Conservation (phyloP, 139 green algal species). For the Monoraphidium neglectum region DNA sequence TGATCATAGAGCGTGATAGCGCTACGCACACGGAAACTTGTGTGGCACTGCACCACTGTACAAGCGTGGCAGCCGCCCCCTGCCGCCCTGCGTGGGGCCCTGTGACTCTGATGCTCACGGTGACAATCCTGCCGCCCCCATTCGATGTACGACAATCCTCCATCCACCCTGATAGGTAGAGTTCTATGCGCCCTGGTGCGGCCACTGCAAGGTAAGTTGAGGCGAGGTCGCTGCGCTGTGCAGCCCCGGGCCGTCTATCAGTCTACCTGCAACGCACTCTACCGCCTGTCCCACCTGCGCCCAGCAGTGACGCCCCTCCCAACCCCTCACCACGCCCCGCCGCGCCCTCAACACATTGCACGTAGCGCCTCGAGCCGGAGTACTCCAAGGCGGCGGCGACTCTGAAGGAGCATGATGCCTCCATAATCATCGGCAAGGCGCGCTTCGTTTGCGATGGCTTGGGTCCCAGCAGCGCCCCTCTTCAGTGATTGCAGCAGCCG, state of each 20-base stretch:
- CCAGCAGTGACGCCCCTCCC: no score
- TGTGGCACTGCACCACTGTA: background rate
- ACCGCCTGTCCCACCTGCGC: background rate
- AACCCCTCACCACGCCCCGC: no score
- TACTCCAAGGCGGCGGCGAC: slow-evolving; percentile 73
- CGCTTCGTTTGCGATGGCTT: background rate
- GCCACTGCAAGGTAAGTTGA: slow-evolving; percentile 79
- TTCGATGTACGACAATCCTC: background rate
- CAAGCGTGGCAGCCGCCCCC: background rate
- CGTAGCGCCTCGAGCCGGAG: slow-evolving; percentile 71
- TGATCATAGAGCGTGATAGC: background rate
- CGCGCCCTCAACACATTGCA: slow-evolving; percentile 19
- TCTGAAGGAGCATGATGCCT: slow-evolving; percentile 57
- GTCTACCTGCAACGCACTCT: background rate
- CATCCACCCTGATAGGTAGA: slow-evolving; percentile 48
- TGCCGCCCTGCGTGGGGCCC: background rate
- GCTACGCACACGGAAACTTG: background rate
- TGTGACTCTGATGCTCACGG: no score
- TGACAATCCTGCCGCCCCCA: no score
- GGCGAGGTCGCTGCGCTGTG: background rate
- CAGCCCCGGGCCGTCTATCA: background rate
- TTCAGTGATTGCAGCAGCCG: no score
- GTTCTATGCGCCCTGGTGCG: slow-evolving; percentile 84
- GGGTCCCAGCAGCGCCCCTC: no score
- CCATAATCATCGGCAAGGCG: slow-evolving; percentile 77